Evolutionary conservation across 495 filamentous ascomycete genomes (phyloP), one percentile per base, ranked within the genome.

Genomic region (Rusavskia elegans): DNA sequence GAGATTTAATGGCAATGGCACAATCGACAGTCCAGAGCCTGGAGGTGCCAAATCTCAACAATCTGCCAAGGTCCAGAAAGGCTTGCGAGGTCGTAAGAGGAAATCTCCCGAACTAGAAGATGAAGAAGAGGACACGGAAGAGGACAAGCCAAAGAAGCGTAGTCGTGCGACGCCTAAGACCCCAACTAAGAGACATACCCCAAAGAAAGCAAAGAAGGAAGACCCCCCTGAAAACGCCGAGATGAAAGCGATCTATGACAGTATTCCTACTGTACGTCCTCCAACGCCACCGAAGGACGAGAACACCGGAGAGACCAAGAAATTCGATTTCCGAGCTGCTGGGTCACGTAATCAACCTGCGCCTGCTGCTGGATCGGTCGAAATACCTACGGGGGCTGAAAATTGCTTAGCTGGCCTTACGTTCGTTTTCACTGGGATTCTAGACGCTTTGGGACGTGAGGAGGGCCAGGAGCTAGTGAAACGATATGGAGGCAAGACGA

Each of bases 351-450:
- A 76, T 63, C 46, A 66, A 42, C 74, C 82, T 5, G 78, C 84
- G 38, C 79, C 75, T 30, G 75, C 74, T 44, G 72, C 78, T 36
- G 82, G 76, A 21, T 69, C 75, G 14, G 77, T 71, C 51, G 86
- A 89, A n/a, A 67, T 92, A 49, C 92, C 92, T 11, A 73, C 74
- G 27, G 92, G 92, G 8, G 82, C 79, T 49, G 85, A 92, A 16
- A 89, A 96, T 57, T 99, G 92, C 63, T 74, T 99, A 48, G 80
- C 85, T 41, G 93, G 92, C n/a, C 70, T 97, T 53, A 80, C 81
- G 0, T 99, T 99, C 59, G 92, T 99, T n/a, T 99, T 99, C 55
- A 97, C 92, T 14, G 92, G 92, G 21, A 68, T 95, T 19, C 71
- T 95, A 30, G 76, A 85, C 37, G 81, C 75, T 0, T 70, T 96